A percentile compares a stretch with the other conserved stretches of the same genome.
phyloP scores from a whole-genome alignment of 2,329 filamentous ascomycete species.

The Alternaria sp. region DNA sequence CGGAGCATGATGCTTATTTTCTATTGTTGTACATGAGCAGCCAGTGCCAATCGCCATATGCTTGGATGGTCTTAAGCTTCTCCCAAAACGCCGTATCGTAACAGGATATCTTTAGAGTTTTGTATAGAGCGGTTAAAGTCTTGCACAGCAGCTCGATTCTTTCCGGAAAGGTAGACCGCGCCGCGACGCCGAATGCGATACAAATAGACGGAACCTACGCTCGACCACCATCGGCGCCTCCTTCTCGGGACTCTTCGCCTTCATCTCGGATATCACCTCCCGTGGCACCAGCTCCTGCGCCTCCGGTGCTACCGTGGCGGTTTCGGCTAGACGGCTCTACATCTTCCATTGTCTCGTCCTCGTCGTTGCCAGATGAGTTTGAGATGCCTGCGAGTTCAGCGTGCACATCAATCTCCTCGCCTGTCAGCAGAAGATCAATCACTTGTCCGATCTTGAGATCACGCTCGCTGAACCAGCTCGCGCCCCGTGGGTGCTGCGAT shows the following conservation, averaged over 20 bases:
- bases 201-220: conserved; percentile 80
- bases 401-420: conserved; percentile 84
- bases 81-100: conserved; percentile 47
- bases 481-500: conserved; percentile 73
- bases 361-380: conserved; percentile 65
- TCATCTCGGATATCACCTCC: conserved; percentile 93
- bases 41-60: conserved; percentile 33
- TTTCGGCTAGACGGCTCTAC: conserved; percentile 54
- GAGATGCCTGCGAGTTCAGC: conserved; percentile 70
- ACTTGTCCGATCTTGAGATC: conserved; percentile 90
- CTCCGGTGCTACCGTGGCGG: conserved; percentile 66
- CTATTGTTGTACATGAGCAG: conserved; percentile 47
- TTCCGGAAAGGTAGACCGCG: conserved; percentile 42
- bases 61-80: conserved; percentile 28
- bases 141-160: conserved; percentile 29
- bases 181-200: conserved; percentile 47
- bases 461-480: conserved; percentile 82
- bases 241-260: conserved; percentile 86
- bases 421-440: conserved; percentile 84
- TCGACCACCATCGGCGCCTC: conserved; percentile 96
- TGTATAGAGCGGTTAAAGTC: conserved; percentile 28
- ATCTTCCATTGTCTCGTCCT: conserved; percentile 72
- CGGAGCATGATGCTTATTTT: conserved; percentile 44
- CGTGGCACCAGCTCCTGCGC: conserved; percentile 85
- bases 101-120: conserved; percentile 25